These are phyloP conservation scores for Diplotaxis tenuifolia DNA, from an alignment of 345 rosid genomes.

Conservation along the genomic window DNA sequence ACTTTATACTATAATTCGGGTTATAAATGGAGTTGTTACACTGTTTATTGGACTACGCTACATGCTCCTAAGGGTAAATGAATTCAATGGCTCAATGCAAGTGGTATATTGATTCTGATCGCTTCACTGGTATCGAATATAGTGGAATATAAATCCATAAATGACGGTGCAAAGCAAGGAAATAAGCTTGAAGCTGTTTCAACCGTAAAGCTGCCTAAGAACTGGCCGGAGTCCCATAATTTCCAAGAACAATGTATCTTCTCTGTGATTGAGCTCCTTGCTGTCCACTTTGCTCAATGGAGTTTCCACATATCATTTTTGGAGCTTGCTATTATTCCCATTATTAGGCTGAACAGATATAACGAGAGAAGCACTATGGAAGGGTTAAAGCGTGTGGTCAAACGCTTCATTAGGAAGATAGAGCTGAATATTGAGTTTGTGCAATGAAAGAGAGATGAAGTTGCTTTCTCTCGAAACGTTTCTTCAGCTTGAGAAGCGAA, in stretches of 20 bases:
- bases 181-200: not conserved
- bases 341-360: not conserved
- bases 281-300: not conserved
- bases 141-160: not conserved
- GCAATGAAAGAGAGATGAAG: no score
- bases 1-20: constrained; percentile 58
- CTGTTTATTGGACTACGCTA: constrained; percentile 87
- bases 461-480: no score
- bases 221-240: not conserved
- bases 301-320: no score
- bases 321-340: not conserved
- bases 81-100: not conserved
- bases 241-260: not conserved
- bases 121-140: not conserved
- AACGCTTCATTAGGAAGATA: no score
- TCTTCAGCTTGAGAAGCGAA: no score
- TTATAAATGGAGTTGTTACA: constrained; percentile 72
- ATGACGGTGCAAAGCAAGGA: not conserved
- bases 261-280: not conserved
- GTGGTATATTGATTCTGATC: not conserved
- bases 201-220: not conserved
- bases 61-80: not conserved
- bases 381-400: no score
- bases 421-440: no score
- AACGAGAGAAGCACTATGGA: not conserved